Percentiles rank a stretch among this genome's conserved stretches.
Conservation (phyloP, 208 protist species). For the Leishmania arabica region DNA sequence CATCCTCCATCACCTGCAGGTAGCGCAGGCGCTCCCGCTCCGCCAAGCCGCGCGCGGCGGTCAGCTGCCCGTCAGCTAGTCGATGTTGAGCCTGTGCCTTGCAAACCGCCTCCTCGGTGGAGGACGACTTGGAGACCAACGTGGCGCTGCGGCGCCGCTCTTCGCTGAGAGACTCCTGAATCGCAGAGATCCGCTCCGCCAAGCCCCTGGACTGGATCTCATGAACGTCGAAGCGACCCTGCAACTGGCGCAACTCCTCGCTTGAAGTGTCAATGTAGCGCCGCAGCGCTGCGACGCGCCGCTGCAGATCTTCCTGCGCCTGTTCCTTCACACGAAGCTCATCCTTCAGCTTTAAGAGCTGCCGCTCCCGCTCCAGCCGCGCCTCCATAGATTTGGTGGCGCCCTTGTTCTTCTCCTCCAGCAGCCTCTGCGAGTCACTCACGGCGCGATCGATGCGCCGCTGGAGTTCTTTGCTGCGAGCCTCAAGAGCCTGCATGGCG, state of each 20-base stretch:
- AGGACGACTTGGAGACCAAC: slow-evolving; percentile 37
- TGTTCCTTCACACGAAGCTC: slow-evolving; percentile 52
- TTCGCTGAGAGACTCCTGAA: slow-evolving; percentile 45
- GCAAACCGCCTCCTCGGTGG: slow-evolving; percentile 38
- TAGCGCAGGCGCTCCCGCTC: slow-evolving; percentile 62
- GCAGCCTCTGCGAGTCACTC: slow-evolving; percentile 59
- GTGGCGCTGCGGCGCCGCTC: slow-evolving; percentile 50
- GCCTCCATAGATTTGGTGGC: slow-evolving; percentile 40
- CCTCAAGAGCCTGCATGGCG: slow-evolving; percentile 53
- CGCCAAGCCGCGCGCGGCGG: slow-evolving; percentile 45
- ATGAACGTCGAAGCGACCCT: slow-evolving; percentile 47
- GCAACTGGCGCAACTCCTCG: slow-evolving; percentile 66
- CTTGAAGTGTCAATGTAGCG: slow-evolving; percentile 53
- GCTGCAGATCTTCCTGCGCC: slow-evolving; percentile 76
- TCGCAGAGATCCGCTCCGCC: slow-evolving; percentile 32
- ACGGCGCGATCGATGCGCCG: slow-evolving; percentile 59
- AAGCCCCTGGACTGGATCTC: slow-evolving; percentile 47
- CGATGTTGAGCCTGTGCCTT: slow-evolving; percentile 43
- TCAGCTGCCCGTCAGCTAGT: slow-evolving; percentile 39
- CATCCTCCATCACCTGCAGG: slow-evolving; percentile 71
- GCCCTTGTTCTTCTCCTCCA: slow-evolving; percentile 60
- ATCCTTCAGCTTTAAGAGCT: slow-evolving; percentile 56
- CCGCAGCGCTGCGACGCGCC: slow-evolving; percentile 69
- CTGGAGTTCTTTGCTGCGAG: slow-evolving; percentile 62
- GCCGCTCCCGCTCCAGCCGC: slow-evolving; percentile 32